phyloP scores from a whole-genome alignment of 2,329 filamentous ascomycete species.

The Trichoderma afroharzianum region DNA sequence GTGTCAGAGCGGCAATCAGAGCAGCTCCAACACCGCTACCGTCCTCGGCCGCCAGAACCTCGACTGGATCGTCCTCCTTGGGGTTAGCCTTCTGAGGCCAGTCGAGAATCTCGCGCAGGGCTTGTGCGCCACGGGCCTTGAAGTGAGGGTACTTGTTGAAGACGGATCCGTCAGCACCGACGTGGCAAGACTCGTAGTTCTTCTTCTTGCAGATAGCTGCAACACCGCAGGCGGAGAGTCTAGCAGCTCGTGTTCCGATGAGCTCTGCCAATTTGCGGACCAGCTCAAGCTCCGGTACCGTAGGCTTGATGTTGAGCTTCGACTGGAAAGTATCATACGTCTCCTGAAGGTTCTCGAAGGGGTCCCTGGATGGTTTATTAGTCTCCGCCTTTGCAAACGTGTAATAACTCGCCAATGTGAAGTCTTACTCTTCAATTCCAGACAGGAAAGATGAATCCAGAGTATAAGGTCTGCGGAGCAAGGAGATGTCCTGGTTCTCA shows the following conservation, averaged over 20 bases:
- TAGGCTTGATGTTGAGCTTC: conserved; percentile 68
- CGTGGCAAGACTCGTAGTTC: conserved; percentile 80
- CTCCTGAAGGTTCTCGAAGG: conserved; percentile 91
- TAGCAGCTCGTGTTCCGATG: conserved; percentile 90
- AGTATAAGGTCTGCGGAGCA: conserved; percentile 80
- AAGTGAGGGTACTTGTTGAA: conserved; percentile 99
- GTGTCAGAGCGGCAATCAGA: conserved; percentile 74
- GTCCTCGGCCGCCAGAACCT: conserved; percentile 87
- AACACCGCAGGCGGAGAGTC: conserved; percentile 89
- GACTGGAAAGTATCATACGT: conserved; percentile 77
- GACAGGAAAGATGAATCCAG: conserved; percentile 93
- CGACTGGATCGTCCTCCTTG: conserved; percentile 80
- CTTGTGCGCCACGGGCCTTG: conserved; percentile 84
- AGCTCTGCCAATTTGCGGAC: conserved; percentile 86
- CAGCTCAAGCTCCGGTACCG: conserved; percentile 78
- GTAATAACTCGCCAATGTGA: neutral
- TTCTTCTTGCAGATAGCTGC: conserved; percentile 98
- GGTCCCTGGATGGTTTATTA: conserved; percentile 57
- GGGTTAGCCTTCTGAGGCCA: conserved; percentile 69
- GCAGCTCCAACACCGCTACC: conserved; percentile 96
- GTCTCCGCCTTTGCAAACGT: neutral
- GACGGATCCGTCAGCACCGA: conserved; percentile 93
- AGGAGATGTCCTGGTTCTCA: conserved; percentile 72
- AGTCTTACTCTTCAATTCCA: conserved; percentile 76
- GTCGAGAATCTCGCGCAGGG: conserved; percentile 91